A percentile compares a stretch with the other conserved stretches of the same genome.
Evolutionary conservation across 352 stramenopile species (phyloP).

Genomic region (Achlya hypogyna): DNA sequence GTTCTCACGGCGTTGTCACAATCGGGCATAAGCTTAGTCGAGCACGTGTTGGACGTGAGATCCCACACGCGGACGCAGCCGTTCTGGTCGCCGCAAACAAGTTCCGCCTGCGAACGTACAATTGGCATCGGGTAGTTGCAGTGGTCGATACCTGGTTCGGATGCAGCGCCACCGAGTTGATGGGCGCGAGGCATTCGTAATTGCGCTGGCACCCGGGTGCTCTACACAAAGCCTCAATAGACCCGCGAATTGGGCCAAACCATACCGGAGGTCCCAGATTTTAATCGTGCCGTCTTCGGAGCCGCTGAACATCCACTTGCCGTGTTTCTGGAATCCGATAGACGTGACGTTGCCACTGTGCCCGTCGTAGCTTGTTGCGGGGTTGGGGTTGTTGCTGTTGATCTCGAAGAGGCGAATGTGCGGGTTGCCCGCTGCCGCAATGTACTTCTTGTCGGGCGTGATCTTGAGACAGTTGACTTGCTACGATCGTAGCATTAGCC

Average conservation of each 20-base stretch:
- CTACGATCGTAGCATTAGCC: conserved; percentile 22
- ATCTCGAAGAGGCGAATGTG: conserved; percentile 97
- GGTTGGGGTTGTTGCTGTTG: conserved; percentile 92
- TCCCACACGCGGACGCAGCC: conserved; percentile 90
- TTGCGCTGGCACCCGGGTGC: conserved; percentile 77
- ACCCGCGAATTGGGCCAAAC: neutral
- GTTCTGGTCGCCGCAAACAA: conserved; percentile 87
- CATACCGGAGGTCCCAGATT: conserved; percentile 87
- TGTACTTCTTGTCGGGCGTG: conserved; percentile 94
- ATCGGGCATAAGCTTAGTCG: conserved; percentile 52
- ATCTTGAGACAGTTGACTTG: conserved; percentile 97
- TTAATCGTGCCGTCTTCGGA: conserved; percentile 95
- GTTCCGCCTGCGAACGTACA: conserved; percentile 30
- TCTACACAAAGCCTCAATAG: neutral
- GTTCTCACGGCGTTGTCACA: conserved; percentile 82
- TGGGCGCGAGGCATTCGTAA: conserved; percentile 72
- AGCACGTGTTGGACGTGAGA: conserved; percentile 68
- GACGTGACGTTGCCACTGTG: conserved; percentile 95
- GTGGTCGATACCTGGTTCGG: conserved; percentile 90
- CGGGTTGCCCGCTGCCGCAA: conserved; percentile 95
- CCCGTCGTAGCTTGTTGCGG: conserved; percentile 93
- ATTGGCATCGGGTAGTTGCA: conserved; percentile 26
- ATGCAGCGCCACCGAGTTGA: conserved; percentile 94
- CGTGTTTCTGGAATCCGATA: conserved; percentile 96
- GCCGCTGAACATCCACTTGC: conserved; percentile 96